Evolutionary conservation across 352 stramenopile species (phyloP), one percentile per base, ranked within the genome.

Genomic region (Paralagenidium karlingii): DNA sequence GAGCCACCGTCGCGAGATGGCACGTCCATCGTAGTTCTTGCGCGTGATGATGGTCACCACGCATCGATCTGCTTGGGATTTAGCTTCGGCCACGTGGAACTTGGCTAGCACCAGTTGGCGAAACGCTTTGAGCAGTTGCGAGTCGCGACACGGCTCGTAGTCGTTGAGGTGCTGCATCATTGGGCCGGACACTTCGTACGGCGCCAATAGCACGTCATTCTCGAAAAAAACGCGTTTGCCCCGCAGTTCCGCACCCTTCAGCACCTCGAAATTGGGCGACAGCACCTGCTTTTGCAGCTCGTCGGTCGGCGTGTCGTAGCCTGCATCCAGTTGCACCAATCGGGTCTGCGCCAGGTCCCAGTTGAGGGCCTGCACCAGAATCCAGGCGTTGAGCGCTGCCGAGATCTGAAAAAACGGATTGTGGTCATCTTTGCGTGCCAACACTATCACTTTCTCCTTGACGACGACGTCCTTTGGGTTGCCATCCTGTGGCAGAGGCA

Each of bases 131-230:
- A 84, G 38, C 21, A 87, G n/a, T 32, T 67, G 40, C 20, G 63
- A 81, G 10, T 65, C 49, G 24, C 51, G 49, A 38, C 74, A 87
- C 28, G 67, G 63, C 34, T 87, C 65, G 6, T 57, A 37, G 30
- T 84, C 51, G 39, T 87, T 51, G 25, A 87, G 40, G 33, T 87
- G 74, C 45, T 81, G 58, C 61, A 84, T 82, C 53, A 84, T 67
- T 0, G 68, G 66, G 0, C 74, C 70, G 0, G 47, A 63, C 3
- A 51, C 34, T n/a, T 87, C 74, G 22, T 52, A 82, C 16, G 69
- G 65, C 6, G 63, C 52, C 6, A 84, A 27, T 24, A 81, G 3
- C 2, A 75, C 74, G n/a, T n/a, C n/a, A 12, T 30, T 19, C 9
- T 64, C 38, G 15, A 70, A 63, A 16, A 46, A 48, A 1, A 71